Conservation (phyloP, 768 basidiomycete genomes). For the Leucogyrophana mollusca region DNA sequence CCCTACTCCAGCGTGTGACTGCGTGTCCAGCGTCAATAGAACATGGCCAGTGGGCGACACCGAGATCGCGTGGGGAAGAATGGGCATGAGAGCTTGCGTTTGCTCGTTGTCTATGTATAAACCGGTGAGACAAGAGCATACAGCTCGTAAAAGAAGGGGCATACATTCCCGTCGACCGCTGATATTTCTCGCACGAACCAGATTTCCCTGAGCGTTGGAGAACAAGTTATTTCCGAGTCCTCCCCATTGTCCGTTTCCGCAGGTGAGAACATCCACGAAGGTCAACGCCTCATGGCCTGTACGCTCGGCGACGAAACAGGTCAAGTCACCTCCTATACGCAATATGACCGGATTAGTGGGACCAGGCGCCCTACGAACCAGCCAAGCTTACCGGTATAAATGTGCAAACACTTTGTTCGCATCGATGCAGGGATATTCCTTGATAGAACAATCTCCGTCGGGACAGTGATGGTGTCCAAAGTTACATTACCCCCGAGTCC, state of each 20-base stretch:
- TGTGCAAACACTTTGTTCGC: conserved; percentile 57
- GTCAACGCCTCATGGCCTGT: conserved; percentile 29
- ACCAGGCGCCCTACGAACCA: not conserved
- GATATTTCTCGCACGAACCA: conserved; percentile 71
- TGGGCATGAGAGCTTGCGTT: conserved; percentile 56
- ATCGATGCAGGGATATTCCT: conserved; percentile 49
- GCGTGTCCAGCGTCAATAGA: conserved; percentile 69
- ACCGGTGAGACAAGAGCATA: conserved; percentile 1
- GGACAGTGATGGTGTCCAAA: conserved; percentile 70
- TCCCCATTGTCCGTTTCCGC: conserved; percentile 84
- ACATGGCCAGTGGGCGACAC: conserved; percentile 78
- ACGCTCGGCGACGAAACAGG: conserved; percentile 74
- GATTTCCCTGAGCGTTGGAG: conserved; percentile 69
- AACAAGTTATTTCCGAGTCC: conserved; percentile 64
- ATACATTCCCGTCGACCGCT: conserved; percentile 87
- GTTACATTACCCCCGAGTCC: conserved; percentile 68
- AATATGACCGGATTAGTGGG: no score
- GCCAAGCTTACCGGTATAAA: conserved; percentile 55
- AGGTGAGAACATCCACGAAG: conserved; percentile 62
- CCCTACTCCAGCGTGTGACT: conserved; percentile 43
- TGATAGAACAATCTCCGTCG: conserved; percentile 82
- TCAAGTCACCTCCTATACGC: conserved; percentile 72
- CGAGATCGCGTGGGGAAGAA: conserved; percentile 59
- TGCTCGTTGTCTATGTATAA: conserved; percentile 73
- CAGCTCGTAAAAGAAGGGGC: conserved; percentile 22